A percentile compares a stretch with the other conserved stretches of the same genome.
phyloP scores from a whole-genome alignment of 2,329 filamentous ascomycete species.

The Pseudogymnoascus sp. region DNA sequence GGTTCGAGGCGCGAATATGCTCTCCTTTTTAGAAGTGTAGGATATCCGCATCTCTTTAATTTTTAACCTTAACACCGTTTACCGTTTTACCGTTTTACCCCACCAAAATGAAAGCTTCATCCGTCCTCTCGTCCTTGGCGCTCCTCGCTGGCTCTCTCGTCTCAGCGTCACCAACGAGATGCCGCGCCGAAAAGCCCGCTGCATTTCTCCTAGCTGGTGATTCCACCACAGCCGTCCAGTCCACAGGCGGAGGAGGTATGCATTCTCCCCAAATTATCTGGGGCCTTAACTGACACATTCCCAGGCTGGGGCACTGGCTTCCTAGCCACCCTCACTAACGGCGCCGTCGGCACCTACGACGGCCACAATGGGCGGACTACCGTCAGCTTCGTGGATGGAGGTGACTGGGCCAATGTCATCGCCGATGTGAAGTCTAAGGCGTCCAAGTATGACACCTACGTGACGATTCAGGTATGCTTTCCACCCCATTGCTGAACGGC shows the following conservation, averaged over 20 bases:
- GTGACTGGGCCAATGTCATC: conserved; percentile 40
- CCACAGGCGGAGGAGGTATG: conserved; percentile 15
- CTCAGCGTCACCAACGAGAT: neutral
- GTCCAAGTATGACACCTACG: conserved; percentile 34
- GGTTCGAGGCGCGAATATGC: neutral
- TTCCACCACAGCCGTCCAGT: conserved; percentile 32
- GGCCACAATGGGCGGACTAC: conserved; percentile 43
- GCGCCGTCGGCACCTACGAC: conserved; percentile 40
- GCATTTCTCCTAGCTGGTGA: conserved; percentile 38
- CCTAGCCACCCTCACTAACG: conserved; percentile 37
- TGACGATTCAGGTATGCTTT: conserved; percentile 40
- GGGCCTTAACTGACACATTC: conserved; percentile 5
- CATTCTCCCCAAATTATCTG: neutral
- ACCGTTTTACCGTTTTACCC: neutral
- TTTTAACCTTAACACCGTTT: neutral
- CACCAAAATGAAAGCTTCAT: conserved; percentile 6
- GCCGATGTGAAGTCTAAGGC: conserved; percentile 31
- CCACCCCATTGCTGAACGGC: no score
- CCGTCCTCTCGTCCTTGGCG: conserved; percentile 4
- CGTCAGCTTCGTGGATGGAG: conserved; percentile 38
- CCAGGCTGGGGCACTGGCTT: conserved; percentile 45
- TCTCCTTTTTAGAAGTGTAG: neutral
- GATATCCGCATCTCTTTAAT: neutral
- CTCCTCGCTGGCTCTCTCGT: neutral
- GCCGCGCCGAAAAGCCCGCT: conserved; percentile 22